Evolutionary conservation across 139 green algal genomes (phyloP), one percentile per base, ranked within the genome.

Genomic region (Coelastrella sp.): DNA sequence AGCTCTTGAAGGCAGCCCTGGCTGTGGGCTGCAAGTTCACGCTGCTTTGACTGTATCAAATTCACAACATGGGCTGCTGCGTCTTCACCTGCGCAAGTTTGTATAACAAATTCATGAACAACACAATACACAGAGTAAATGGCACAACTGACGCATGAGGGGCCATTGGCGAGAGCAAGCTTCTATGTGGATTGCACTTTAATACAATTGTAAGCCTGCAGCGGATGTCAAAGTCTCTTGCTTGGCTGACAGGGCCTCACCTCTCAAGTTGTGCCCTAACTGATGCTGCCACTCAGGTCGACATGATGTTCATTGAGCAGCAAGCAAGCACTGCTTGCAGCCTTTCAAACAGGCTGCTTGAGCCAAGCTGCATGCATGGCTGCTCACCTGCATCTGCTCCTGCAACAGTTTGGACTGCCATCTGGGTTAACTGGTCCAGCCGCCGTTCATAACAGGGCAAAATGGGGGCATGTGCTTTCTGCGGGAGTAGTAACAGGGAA

Each of bases 401-500:
- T 22, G 81, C 81, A 75, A 86, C n/a, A 59, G 81, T 59, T 15
- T n/a, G 59, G 7, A 86, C 81, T 74, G 59, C 81, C n/a, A 57
- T 22, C 59, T 75, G 81, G 0, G n/a, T 25, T 10, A 56, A 22
- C 22, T 86, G 58, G 22, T 86, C 81, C 60, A 86, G 59, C 10
- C 81, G 81, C n/a, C 25, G 81, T 59, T 86, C 81, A 59, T 75
- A 19, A 63, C 20, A 19, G 60, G 81, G 81, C 59, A 86, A 11
- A 56, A 86, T 70, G 7, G 81, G 81, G 11, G 81, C 81, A 75
- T 86, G 81, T 20, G 60, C 81, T 86, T 86, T 86, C 81, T 86
- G 81, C 59, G n/a, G 6, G 20, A 75, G 81, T 7, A 59, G 14
- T 22, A 86, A 60, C 59, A 59, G 74, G 8, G 9, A 9, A 8